Conservation (phyloP, 805 yeast species). For the Wickerhamiella galacta region DNA sequence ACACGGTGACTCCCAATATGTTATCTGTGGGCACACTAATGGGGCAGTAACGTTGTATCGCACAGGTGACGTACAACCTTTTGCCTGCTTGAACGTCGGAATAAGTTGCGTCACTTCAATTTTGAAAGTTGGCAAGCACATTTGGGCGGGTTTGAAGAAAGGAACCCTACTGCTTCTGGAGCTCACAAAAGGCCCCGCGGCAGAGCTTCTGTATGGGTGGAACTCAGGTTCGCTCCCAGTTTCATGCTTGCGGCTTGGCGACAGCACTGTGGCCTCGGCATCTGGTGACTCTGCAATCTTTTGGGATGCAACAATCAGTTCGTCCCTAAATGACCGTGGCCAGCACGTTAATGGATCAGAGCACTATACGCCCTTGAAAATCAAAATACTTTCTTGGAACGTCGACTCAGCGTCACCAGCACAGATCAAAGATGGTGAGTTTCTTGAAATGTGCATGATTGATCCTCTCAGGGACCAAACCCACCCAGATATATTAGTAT, state of each 20-base stretch:
- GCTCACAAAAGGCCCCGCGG: not conserved
- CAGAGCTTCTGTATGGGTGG: not conserved
- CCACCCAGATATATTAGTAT: constrained; percentile 50
- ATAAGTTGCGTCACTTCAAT: not conserved
- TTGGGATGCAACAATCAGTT: constrained; percentile 2
- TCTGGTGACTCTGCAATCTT: not conserved
- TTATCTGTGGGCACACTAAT: constrained; percentile 5
- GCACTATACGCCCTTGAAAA: constrained; percentile 14
- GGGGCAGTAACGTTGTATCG: constrained; percentile 2
- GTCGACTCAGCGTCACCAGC: constrained; percentile 25
- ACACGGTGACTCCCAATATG: not conserved
- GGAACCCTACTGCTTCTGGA: constrained; percentile 1
- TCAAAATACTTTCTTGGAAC: constrained; percentile 26
- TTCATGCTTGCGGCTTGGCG: no score
- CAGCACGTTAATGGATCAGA: not conserved
- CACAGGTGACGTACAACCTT: not conserved
- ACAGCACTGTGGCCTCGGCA: not conserved
- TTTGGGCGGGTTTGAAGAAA: constrained; percentile 4
- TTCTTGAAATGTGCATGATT: constrained; percentile 8
- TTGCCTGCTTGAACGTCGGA: not conserved
- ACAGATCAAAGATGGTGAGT: constrained; percentile 13
- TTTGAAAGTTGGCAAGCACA: not conserved
- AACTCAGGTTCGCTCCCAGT: no score
- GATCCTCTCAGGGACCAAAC: constrained; percentile 15
- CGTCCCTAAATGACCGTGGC: not conserved